A percentile compares a stretch with the other conserved stretches of the same genome.
phyloP scores from a whole-genome alignment of 495 filamentous ascomycete genomes.

The Pseudomonodictys pantanalensis region DNA sequence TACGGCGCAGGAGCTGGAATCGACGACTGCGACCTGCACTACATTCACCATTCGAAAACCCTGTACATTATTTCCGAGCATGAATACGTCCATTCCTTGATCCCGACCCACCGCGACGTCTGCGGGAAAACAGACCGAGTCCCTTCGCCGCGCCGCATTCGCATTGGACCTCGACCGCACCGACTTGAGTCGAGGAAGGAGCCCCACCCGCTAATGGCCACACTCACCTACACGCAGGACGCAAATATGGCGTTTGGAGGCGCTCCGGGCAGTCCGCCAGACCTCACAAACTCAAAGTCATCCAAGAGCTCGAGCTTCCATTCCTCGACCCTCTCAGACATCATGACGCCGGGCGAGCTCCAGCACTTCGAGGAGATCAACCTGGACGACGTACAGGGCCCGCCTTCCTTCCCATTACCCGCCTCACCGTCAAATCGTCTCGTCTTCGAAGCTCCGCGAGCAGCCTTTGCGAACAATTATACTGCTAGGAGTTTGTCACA shows the following conservation, averaged over 20 bases:
- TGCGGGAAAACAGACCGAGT: neutral
- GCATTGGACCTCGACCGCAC: neutral
- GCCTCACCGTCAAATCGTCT: conserved; percentile 31
- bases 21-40: conserved; percentile 9
- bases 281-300: conserved; percentile 79
- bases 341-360: conserved; percentile 38
- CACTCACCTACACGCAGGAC: conserved; percentile 13
- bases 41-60: conserved; percentile 9
- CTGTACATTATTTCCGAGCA: conserved; percentile 28
- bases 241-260: conserved; percentile 23
- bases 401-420: conserved; percentile 46
- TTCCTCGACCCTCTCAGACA: conserved; percentile 69
- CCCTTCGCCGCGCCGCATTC: conserved; percentile 8
- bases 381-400: conserved; percentile 65
- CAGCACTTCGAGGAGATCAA: conserved; percentile 92
- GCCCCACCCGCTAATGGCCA: conserved; percentile 28
- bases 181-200: neutral
- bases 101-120: conserved; percentile 7
- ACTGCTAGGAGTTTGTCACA: conserved; percentile 5
- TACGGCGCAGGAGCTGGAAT: neutral
- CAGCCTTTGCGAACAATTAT: conserved; percentile 5
- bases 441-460: conserved; percentile 25
- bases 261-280: conserved; percentile 74
- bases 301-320: conserved; percentile 88
- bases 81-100: conserved; percentile 28